Evolutionary conservation across 2,329 filamentous ascomycete genomes (phyloP), one percentile per base, ranked within the genome.

Genomic region (Aspergillus tamarii): DNA sequence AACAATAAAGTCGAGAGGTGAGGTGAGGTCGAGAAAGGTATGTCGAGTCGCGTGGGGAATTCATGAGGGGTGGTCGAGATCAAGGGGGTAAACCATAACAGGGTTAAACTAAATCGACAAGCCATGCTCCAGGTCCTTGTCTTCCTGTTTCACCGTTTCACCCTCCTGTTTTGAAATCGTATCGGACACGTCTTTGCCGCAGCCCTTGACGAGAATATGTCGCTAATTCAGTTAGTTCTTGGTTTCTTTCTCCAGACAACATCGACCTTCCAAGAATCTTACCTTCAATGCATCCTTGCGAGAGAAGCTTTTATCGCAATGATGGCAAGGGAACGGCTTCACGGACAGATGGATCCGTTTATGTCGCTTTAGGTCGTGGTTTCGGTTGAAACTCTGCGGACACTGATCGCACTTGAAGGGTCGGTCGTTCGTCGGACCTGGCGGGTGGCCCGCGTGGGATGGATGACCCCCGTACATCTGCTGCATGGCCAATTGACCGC

Each of bases 241-340:
- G 12, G 10, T 48, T 14, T 6, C 3, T 16, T 19, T 14, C 26
- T 3, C 26, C 19, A 9, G 46, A 57, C 41, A 16, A 34, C 14
- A 16, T 7, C 32, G 21, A 16, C 14, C 46, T n/a, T 26, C 57
- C 21, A 63, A 10, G 55, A 10, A 46, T n/a, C 26, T 87, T 82
- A 98, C 95, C 91, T 98, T 98, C 34, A 99, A 83, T 11, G 95
- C 95, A 78, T 98, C 95, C 77, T 98, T 98, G 64, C 95, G 86
- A 3, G 94, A 97, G 74, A 99, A 99, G 76, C 92, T 95, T 86
- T 98, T 98, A 66, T 96, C 93, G 76, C 95, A 99, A 73, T 91
- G 90, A 8, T 84, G 87, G 77, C 95, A 99, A 0, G 94, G 94
- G 77, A 94, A 98, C 0, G 95, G 95, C 83, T 99, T 99, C 46